Evolutionary conservation across 2,329 filamentous ascomycete species (phyloP).

Genomic region (Phyllosticta ampelicida): DNA sequence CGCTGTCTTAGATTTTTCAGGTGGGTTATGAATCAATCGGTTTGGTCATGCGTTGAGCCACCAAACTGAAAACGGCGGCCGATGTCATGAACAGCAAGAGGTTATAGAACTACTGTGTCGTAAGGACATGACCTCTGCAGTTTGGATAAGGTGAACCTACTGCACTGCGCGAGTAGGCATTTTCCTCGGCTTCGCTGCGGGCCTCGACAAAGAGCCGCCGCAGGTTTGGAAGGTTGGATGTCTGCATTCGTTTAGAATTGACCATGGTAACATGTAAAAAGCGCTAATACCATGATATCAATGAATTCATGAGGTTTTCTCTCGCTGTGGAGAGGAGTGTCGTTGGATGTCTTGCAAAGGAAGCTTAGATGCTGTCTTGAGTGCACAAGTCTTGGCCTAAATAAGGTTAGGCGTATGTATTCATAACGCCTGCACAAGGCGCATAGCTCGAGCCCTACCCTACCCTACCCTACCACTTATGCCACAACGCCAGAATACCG

Average conservation of each 20-base stretch:
- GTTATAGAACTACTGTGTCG: conserved; percentile 73
- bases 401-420: conserved; percentile 5
- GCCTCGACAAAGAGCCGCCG: conserved; percentile 92
- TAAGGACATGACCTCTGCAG: background rate
- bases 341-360: background rate
- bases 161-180: conserved; percentile 84
- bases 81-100: conserved; percentile 94
- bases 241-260: conserved; percentile 18
- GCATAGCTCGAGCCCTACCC: conserved; percentile 18
- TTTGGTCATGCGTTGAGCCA: conserved; percentile 69
- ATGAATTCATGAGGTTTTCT: background rate
- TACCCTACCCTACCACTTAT: conserved; percentile 7
- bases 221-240: conserved; percentile 85
- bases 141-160: conserved; percentile 48
- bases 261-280: background rate
- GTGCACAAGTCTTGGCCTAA: conserved; percentile 2
- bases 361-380: background rate
- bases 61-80: conserved; percentile 84
- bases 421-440: conserved; percentile 5
- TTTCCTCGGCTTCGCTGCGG: conserved; percentile 83
- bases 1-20: background rate
- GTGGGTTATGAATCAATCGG: background rate
- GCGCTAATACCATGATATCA: background rate
- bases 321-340: background rate
- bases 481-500: conserved; percentile 10